Evolutionary conservation across 495 filamentous ascomycete species (phyloP).

Genomic region (Hamigera avellanea): DNA sequence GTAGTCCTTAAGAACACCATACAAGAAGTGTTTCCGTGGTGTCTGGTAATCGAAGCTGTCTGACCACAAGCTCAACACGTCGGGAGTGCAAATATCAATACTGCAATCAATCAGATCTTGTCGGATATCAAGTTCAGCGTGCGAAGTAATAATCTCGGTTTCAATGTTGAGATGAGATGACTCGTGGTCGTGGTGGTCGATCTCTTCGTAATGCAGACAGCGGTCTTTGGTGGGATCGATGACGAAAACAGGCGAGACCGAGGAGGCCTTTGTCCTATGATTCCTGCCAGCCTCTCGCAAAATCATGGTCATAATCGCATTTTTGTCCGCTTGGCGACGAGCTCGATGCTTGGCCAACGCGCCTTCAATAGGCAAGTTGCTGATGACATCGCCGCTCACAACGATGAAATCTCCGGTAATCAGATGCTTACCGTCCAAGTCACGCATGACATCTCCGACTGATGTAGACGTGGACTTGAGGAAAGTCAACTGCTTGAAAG

Average conservation of each 20-base stretch:
- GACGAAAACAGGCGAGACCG: conserved; percentile 70
- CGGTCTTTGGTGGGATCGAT: conserved; percentile 69
- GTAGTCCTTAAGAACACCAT: conserved; percentile 88
- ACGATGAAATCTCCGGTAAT: conserved; percentile 87
- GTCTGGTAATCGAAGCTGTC: conserved; percentile 96
- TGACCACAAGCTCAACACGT: conserved; percentile 88
- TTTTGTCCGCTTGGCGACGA: conserved; percentile 73
- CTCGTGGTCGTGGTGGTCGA: conserved; percentile 30
- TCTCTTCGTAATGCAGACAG: conserved; percentile 90
- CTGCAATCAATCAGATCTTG: conserved; percentile 87
- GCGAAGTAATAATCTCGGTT: conserved; percentile 50
- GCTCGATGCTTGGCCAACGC: conserved; percentile 70
- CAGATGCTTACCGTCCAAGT: conserved; percentile 76
- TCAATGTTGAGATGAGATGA: conserved; percentile 53
- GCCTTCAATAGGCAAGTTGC: conserved; percentile 72
- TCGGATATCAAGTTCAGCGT: conserved; percentile 65
- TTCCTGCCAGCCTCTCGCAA: conserved; percentile 62
- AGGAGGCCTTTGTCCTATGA: conserved; percentile 64
- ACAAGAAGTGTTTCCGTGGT: conserved; percentile 76
- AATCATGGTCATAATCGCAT: conserved; percentile 98
- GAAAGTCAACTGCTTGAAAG: conserved; percentile 72
- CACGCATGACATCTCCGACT: conserved; percentile 89
- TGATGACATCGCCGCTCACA: conserved; percentile 88
- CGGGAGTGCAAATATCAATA: conserved; percentile 96
- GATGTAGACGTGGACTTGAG: conserved; percentile 81